Evolutionary conservation across 2,329 filamentous ascomycete genomes (phyloP), one percentile per base, ranked within the genome.

Genomic region (Plenodomus biglobosus): DNA sequence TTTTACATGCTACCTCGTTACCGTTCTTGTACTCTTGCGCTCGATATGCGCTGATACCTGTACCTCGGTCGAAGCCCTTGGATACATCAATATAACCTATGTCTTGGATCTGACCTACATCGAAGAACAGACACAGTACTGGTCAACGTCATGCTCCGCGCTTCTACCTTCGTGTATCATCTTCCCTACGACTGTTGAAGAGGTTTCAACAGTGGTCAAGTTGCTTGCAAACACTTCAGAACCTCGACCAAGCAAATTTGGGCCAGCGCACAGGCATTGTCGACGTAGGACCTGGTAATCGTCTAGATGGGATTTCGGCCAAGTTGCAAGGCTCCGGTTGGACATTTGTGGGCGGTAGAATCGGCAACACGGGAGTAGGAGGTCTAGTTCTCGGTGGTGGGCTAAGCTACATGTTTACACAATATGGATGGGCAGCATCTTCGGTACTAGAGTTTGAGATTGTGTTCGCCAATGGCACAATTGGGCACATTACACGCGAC

Each of bases 161-260:
- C 57, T 68, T n/a, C 46, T 59, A 13, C 64, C 66, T 0, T 61
- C 59, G 2, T 70, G 67, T 40, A 68, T 70, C 40, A 57, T 69
- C 48, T 64, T 65, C 22, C 64, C 65, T 2, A 64, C 58, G 17
- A 79, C 73, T 27, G 70, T 75, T 0, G 66, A 75, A 15, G 79
- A 85, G 58, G 79, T 85, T 32, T 73, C 80, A 0, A 71, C 73
- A 8, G 74, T 81, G n/a, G 73, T 85, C 39, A 74, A 72, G 20
- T 71, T 78, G 22, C 72, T 85, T 11, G 48, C 53, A 18, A 59
- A 60, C 38, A 62, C 50, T 1, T 73, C 72, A 7, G 65, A 75
- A 27, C 75, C 75, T 70, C 15, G 61, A 68, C 27, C 64, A 70
- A 37, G 59, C 63, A 8, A 49, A 53, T 19, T 37, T 66, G 6